A percentile compares a stretch with the other conserved stretches of the same genome.
Conservation (phyloP, 2,329 filamentous ascomycete species). For the Teratosphaeria gauchensis region DNA sequence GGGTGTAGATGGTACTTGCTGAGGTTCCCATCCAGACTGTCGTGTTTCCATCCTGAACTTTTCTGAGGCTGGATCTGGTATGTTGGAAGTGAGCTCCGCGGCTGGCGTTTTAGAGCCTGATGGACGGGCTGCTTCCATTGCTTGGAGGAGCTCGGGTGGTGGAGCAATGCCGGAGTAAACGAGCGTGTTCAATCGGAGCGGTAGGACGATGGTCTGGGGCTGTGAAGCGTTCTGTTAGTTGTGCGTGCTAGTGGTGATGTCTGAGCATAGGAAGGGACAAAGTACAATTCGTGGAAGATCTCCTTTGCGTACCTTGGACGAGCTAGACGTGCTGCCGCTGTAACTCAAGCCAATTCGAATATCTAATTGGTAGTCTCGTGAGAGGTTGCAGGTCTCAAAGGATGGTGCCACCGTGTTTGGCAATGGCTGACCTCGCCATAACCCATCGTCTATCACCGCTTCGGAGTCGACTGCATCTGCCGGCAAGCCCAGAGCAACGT, state of each 20-base stretch:
- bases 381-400: constrained; percentile 82
- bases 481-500: constrained; percentile 53
- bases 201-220: constrained; percentile 62
- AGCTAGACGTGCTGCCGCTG: constrained; percentile 45
- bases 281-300: constrained; percentile 13
- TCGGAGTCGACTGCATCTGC: constrained; percentile 48
- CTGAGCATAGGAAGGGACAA: background rate
- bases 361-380: constrained; percentile 73
- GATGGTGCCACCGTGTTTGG: constrained; percentile 81
- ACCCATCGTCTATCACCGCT: constrained; percentile 41
- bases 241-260: background rate
- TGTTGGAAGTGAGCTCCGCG: constrained; percentile 12
- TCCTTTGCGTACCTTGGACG: constrained; percentile 33
- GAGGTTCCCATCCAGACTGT: constrained; percentile 15
- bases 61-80: constrained; percentile 10
- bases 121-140: constrained; percentile 37
- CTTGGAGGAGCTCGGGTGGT: constrained; percentile 63
- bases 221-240: constrained; percentile 6
- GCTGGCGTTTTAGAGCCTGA: constrained; percentile 1
- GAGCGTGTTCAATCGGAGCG: constrained; percentile 67
- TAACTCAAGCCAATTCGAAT: constrained; percentile 69
- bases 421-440: constrained; percentile 65
- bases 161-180: constrained; percentile 84
- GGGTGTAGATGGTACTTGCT: constrained; percentile 16
- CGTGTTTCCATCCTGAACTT: constrained; percentile 17